Base-by-base conservation (phyloP, 2,329 filamentous ascomycete species). In the Pyrenophora graminea region DNA sequence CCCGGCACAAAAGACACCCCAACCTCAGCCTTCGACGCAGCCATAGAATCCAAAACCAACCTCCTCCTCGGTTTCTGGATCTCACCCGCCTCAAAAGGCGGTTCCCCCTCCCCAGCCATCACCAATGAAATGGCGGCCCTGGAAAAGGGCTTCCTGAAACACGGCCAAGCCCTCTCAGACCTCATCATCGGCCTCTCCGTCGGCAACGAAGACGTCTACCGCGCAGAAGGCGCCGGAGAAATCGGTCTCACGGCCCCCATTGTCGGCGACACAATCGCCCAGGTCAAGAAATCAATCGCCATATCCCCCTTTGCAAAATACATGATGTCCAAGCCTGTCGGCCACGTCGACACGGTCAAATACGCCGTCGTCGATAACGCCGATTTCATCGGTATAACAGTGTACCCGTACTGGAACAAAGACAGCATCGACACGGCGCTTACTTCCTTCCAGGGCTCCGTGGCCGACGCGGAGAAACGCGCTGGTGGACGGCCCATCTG, bases 161-260 rank as follows among this genome's bases (percentile, higher is more conserved):
- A 73, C 48, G 71, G 71, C 5, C 55, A 67, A 27, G 76, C 79
- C 37, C 84, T 95, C 60, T 79, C 80, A 25, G 56, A 69, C 19
- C 66, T 72, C n/a, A 57, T 73, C n/a, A 64, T 72, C 31, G 71
- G 67, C 1, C 56, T 74, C 1, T 68, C 69, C 0, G 63, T 74
- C 2, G 71, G 71, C 1, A 71, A 58, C 43, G 71, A 74, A 47
- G 70, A 73, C 18, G 51, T 93, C 25, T 92, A 92, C 79, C 86
- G 89, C 36, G 61, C 50, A 13, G 49, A 59, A 7, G 30, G 39
- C 9, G 38, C 39, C 3, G 63, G 76, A 86, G 88, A 2, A 79
- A 82, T 23, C n/a, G 85, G 80, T 9, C 87, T 88, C 45, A 80
- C 85, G 45, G 82, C 82, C 62, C 73, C 82, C 0, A 81, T 84